These are phyloP conservation scores for Porodaedalea pini DNA, from an alignment of 1,284 basidiomycete species.

Conservation along the genomic window DNA sequence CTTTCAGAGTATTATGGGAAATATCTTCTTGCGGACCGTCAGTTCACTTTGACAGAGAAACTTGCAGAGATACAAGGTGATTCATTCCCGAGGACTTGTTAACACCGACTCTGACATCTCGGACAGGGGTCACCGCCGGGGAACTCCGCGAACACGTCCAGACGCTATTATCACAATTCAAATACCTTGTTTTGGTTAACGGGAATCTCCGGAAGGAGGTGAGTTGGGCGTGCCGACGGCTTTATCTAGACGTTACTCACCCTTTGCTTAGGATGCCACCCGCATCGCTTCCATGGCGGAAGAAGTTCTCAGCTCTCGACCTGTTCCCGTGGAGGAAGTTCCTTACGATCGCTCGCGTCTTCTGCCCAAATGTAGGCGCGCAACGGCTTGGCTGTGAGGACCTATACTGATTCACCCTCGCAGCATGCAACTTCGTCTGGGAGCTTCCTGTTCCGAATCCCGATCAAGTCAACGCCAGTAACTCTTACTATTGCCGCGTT, in stretches of 20 bases:
- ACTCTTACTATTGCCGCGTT: slow-evolving; percentile 78
- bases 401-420: slow-evolving; percentile 22
- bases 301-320: slow-evolving; percentile 55
- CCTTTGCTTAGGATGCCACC: slow-evolving; percentile 61
- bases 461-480: slow-evolving; percentile 82
- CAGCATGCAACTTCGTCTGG: slow-evolving; percentile 74
- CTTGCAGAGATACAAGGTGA: slow-evolving; percentile 74
- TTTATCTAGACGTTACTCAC: slow-evolving; percentile 1
- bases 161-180: slow-evolving; percentile 63
- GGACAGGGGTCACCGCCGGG: slow-evolving; percentile 60
- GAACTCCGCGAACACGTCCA: slow-evolving; percentile 71
- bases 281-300: slow-evolving; percentile 73
- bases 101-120: slow-evolving; percentile 1
- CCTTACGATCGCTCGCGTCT: slow-evolving; percentile 59
- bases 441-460: slow-evolving; percentile 74
- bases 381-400: not conserved
- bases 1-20: slow-evolving; percentile 78
- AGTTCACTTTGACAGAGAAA: slow-evolving; percentile 82
- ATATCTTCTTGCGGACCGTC: slow-evolving; percentile 66
- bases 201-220: slow-evolving; percentile 87
- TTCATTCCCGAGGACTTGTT: slow-evolving; percentile 30
- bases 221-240: slow-evolving; percentile 29
- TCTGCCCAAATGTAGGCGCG: slow-evolving; percentile 59
- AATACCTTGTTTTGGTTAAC: slow-evolving; percentile 75
- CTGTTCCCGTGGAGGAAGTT: slow-evolving; percentile 54